phyloP scores from a whole-genome alignment of 225 moss, liverwort and hornwort genomes.

The Climacium dendroides region DNA sequence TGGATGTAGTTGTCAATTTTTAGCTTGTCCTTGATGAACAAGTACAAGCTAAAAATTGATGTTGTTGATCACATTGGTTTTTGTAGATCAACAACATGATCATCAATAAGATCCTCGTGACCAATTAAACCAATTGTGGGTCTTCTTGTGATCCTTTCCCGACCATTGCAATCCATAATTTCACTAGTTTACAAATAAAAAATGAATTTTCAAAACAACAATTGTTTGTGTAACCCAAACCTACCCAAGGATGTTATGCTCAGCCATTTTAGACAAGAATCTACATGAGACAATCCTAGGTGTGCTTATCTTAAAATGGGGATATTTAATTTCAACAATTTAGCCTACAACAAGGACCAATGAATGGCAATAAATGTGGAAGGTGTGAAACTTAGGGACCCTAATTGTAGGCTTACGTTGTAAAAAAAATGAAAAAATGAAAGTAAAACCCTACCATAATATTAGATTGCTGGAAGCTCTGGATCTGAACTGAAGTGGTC shows the following conservation, averaged over 20 bases:
- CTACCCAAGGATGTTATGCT: background rate
- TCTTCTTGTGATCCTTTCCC: too few species aligned
- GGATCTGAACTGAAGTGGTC: background rate
- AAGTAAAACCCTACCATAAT: too few species aligned
- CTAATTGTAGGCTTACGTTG: background rate
- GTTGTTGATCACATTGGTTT: background rate
- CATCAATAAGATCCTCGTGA: background rate
- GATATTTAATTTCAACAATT: background rate
- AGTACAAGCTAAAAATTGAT: too few species aligned
- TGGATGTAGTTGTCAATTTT: background rate
- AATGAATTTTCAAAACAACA: background rate
- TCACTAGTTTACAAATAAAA: background rate
- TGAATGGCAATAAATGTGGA: background rate
- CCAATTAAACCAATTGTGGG: background rate
- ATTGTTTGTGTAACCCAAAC: background rate
- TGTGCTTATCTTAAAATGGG: accelerated
- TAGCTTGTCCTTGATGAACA: background rate
- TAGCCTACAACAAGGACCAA: background rate
- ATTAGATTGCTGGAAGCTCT: background rate
- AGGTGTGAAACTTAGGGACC: background rate
- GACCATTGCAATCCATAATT: background rate
- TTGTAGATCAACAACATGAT: accelerated
- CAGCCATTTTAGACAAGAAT: background rate
- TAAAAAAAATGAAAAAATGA: too few species aligned
- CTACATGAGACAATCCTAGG: background rate